A percentile compares a stretch with the other conserved stretches of the same genome.
Evolutionary conservation across 2,329 filamentous ascomycete species (phyloP).

Genomic region (Curvularia eragrostidis): DNA sequence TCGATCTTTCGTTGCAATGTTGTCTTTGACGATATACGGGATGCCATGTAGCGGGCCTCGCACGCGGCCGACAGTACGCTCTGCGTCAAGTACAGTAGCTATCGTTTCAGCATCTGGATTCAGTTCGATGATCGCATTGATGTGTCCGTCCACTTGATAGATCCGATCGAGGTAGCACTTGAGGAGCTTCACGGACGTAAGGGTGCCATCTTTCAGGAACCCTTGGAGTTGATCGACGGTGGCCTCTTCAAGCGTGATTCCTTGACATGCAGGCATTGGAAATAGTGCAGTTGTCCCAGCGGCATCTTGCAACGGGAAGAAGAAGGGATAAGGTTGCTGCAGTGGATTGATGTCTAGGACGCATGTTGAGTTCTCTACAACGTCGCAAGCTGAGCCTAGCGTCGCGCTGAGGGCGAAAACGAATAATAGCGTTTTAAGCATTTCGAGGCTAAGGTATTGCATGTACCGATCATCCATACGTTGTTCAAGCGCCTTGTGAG

Average conservation of each 20-base stretch:
- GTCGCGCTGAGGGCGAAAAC: constrained; percentile 6
- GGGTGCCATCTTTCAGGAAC: constrained; percentile 58
- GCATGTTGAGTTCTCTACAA: constrained; percentile 18
- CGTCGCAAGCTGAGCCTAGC: constrained; percentile 14
- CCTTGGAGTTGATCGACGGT: constrained; percentile 72
- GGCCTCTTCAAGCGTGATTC: constrained; percentile 70
- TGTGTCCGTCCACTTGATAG: constrained; percentile 68
- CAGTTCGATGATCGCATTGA: constrained; percentile 68
- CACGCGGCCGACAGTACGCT: constrained; percentile 63
- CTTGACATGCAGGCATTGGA: constrained; percentile 67
- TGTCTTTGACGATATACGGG: constrained; percentile 75
- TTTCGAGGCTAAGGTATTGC: not conserved
- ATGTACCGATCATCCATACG: not conserved
- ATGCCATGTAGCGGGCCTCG: constrained; percentile 77
- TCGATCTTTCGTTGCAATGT: constrained; percentile 64
- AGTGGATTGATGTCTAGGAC: constrained; percentile 28
- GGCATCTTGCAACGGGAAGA: constrained; percentile 43
- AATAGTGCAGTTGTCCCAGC: constrained; percentile 55
- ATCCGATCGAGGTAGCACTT: constrained; percentile 61
- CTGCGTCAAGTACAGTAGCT: constrained; percentile 65
- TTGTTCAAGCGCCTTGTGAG: not conserved
- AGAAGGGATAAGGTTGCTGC: constrained; percentile 43
- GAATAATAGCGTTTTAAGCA: not conserved
- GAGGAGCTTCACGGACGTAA: constrained; percentile 32
- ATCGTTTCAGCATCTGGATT: constrained; percentile 73